phyloP scores from a whole-genome alignment of 352 stramenopile species.

The Phytophthora nicotianae region DNA sequence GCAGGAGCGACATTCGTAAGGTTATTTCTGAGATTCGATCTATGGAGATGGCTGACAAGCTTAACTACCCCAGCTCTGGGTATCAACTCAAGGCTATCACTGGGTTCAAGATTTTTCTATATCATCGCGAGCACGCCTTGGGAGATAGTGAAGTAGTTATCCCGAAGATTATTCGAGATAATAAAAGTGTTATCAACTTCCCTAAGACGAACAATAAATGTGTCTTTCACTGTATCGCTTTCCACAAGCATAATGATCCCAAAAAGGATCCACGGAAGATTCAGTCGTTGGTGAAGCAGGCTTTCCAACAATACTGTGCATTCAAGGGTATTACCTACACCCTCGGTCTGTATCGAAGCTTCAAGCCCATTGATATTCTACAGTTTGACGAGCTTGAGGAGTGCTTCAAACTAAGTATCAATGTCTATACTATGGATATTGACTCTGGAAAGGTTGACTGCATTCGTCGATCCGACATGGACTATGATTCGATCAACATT shows the following conservation, averaged over 20 bases:
- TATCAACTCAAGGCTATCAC: conserved; percentile 23
- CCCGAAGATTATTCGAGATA: too few relatives aligned
- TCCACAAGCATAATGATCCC: not conserved
- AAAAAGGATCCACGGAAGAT: conserved; percentile 15
- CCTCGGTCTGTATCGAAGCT: not conserved
- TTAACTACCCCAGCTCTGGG: conserved; percentile 19
- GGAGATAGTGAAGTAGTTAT: conserved; percentile 10
- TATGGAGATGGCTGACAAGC: conserved; percentile 26
- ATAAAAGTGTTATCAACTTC: too few relatives aligned
- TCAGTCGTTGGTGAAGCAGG: conserved; percentile 9
- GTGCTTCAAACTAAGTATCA: too few relatives aligned
- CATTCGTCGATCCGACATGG: not conserved
- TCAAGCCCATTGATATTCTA: conserved; percentile 18
- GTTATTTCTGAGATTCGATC: conserved; percentile 18
- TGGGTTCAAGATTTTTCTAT: conserved; percentile 24
- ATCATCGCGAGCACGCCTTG: conserved; percentile 25
- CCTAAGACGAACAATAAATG: not conserved
- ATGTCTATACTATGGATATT: conserved; percentile 8
- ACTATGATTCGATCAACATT: conserved; percentile 1
- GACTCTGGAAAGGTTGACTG: conserved; percentile 2
- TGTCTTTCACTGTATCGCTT: conserved; percentile 16
- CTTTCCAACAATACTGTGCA: conserved; percentile 9
- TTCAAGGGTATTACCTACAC: conserved; percentile 10
- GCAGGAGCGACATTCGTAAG: conserved; percentile 20
- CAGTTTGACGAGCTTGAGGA: too few relatives aligned